Evolutionary conservation across 176 grass and related monocot species (phyloP).

Genomic region (Aegilops longissima): DNA sequence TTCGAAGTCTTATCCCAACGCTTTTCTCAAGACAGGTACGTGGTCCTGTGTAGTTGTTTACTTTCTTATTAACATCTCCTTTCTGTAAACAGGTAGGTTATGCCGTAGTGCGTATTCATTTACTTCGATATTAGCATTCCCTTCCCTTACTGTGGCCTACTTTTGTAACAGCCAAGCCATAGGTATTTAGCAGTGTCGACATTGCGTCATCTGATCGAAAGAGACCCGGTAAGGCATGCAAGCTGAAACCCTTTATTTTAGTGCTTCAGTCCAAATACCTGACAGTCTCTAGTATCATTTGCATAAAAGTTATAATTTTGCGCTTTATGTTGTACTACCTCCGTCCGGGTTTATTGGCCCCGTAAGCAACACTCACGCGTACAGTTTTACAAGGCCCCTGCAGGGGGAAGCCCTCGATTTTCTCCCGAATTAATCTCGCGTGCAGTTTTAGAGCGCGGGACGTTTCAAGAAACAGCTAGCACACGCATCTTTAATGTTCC

Average conservation of each 20-base stretch:
- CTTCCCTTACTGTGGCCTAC: constrained; percentile 31
- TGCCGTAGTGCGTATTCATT: constrained; percentile 13
- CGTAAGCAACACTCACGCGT: too few species aligned
- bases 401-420: too few species aligned
- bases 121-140: constrained; percentile 21
- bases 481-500: too few species aligned
- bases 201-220: constrained; percentile 87
- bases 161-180: constrained; percentile 74
- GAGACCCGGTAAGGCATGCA: constrained; percentile 71
- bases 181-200: constrained; percentile 87
- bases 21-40: constrained; percentile 93
- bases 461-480: too few species aligned
- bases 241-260: background rate
- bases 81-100: constrained; percentile 67
- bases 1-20: constrained; percentile 73
- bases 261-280: constrained; percentile 32
- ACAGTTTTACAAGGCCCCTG: too few species aligned
- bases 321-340: background rate
- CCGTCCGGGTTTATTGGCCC: too few species aligned
- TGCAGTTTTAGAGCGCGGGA: too few species aligned
- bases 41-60: constrained; percentile 22
- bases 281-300: constrained; percentile 18
- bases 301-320: constrained; percentile 1
- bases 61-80: background rate
- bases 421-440: too few species aligned